Evolutionary conservation across 2,329 filamentous ascomycete species (phyloP).

Genomic region (Colletotrichum sp.): DNA sequence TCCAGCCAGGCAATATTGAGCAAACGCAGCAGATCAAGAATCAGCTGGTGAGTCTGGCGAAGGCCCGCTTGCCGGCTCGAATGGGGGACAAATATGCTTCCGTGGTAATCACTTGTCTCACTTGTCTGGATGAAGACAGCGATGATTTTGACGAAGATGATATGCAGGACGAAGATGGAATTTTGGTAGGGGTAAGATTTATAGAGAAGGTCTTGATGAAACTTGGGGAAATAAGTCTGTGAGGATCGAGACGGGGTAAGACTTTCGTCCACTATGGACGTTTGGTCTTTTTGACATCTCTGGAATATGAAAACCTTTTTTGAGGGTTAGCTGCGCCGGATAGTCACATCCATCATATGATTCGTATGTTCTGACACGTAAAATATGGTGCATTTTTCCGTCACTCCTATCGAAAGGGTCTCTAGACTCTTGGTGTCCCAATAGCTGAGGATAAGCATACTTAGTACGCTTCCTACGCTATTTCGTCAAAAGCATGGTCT

Average conservation of each 20-base stretch:
- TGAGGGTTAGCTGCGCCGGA: neutral
- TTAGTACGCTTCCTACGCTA: too few species aligned
- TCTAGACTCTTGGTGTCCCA: too few species aligned
- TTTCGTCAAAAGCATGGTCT: too few species aligned
- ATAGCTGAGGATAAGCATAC: too few species aligned
- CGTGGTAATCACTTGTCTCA: constrained; percentile 38
- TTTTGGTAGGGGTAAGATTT: constrained; percentile 31
- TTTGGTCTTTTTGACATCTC: neutral
- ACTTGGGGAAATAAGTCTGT: neutral
- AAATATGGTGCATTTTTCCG: neutral
- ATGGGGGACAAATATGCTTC: constrained; percentile 35
- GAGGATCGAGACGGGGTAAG: fast-evolving
- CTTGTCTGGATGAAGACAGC: constrained; percentile 35
- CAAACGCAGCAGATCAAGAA: neutral
- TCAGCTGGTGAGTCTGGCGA: constrained; percentile 21
- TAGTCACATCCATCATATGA: neutral
- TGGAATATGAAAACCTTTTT: too few species aligned
- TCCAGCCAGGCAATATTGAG: neutral
- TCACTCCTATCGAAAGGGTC: too few species aligned
- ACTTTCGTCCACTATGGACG: fast-evolving
- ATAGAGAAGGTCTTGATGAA: constrained; percentile 30
- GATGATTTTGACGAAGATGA: constrained; percentile 32
- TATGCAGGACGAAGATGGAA: constrained; percentile 33
- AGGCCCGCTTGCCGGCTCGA: constrained; percentile 17
- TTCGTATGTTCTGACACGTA: neutral